phyloP scores from a whole-genome alignment of 306 rosid genomes.

The Sphenostylis stenocarpa region DNA sequence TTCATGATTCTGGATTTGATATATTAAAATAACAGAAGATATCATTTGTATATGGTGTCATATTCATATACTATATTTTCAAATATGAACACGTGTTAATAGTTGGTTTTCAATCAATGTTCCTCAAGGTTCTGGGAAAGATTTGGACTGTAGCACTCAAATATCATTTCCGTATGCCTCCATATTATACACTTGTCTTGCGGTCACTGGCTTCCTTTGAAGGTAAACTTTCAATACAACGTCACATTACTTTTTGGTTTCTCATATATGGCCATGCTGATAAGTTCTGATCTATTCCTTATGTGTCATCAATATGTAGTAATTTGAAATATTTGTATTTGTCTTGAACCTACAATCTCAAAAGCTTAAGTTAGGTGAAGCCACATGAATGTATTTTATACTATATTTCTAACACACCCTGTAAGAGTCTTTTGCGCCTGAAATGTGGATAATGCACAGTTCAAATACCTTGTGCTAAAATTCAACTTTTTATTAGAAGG shows the following conservation, averaged over 20 bases:
- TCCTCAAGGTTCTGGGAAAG: constrained; percentile 85
- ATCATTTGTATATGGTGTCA: neutral
- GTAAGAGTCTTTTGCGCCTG: neutral
- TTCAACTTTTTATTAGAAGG: neutral
- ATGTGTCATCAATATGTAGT: constrained; percentile 12
- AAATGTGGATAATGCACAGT: neutral
- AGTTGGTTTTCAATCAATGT: constrained; percentile 27
- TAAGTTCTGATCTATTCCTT: constrained; percentile 17
- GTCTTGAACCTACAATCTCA: neutral
- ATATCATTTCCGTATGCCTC: constrained; percentile 96
- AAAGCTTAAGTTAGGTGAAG: neutral
- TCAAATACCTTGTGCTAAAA: neutral
- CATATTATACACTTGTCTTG: constrained; percentile 83
- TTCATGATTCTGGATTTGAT: neutral
- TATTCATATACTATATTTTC: neutral
- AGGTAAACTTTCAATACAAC: constrained; percentile 51
- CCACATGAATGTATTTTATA: neutral
- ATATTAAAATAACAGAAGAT: neutral
- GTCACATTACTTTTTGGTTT: neutral
- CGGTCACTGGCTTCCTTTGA: constrained; percentile 94
- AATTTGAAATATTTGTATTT: constrained; percentile 20
- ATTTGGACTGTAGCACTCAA: constrained; percentile 86
- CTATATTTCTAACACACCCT: neutral
- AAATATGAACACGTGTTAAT: no score
- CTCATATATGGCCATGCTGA: constrained; percentile 9